A percentile compares a stretch with the other conserved stretches of the same genome.
These are phyloP conservation scores for Rhizopus delemar DNA, from an alignment of 371 early-diverging fungal genomes.

Conservation along the genomic window DNA sequence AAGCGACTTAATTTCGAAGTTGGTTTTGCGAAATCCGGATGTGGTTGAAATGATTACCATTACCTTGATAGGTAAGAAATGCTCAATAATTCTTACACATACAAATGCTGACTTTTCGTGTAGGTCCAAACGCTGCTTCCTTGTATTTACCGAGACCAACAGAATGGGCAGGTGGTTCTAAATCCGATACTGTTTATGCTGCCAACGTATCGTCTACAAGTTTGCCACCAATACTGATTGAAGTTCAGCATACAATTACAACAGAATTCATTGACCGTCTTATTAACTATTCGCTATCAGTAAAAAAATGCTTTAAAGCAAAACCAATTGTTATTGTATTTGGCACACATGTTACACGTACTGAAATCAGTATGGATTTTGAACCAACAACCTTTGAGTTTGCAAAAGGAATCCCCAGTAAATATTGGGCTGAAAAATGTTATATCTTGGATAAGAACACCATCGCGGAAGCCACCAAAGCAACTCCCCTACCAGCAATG, in stretches of 20 bases:
- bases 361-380: conserved; percentile 14
- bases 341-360: conserved; percentile 17
- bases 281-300: conserved; percentile 7
- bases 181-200: conserved; percentile 17
- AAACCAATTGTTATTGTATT: conserved; percentile 20
- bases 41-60: conserved; percentile 12
- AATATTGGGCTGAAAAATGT: conserved; percentile 23
- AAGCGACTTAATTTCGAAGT: too few species aligned
- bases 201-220: conserved; percentile 7
- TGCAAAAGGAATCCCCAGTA: conserved; percentile 13
- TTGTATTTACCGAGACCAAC: conserved; percentile 12
- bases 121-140: conserved; percentile 12
- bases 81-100: conserved; percentile 4
- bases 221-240: conserved; percentile 15
- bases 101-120: conserved; percentile 14
- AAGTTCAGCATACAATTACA: conserved; percentile 19
- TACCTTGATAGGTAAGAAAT: conserved; percentile 15
- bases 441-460: conserved; percentile 18
- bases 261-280: conserved; percentile 12
- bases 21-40: too few species aligned
- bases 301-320: conserved; percentile 15
- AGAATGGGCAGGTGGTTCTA: too few species aligned
- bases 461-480: conserved; percentile 16
- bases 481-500: conserved; percentile 19
- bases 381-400: conserved; percentile 11